Evolutionary conservation across 164 flowering plant species (phyloP), one percentile per base, ranked within the genome.

Genomic region (Echeveria elegans): DNA sequence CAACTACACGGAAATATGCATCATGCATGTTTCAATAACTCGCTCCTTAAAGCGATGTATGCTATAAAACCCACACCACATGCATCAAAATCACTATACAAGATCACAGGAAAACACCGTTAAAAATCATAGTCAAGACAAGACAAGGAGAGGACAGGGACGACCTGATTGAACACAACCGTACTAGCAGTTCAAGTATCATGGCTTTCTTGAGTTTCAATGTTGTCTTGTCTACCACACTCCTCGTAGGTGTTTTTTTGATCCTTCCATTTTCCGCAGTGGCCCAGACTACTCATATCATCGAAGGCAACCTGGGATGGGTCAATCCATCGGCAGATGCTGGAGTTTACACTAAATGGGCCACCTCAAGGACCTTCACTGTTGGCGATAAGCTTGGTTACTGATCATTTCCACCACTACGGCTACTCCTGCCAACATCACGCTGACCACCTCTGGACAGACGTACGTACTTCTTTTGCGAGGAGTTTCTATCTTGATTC

Each of bases 271-370:
- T n/a, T 30, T 60, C 41, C 56, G 68, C 80, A 14, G 38, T 19
- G 47, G 74, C 81, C 5, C 77, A 74, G 36, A 74, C 73, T 0
- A 70, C 68, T 0, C 65, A 77, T 21, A 41, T 30, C 0, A 85
- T 83, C 9, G 85, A 83, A 3, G 75, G 68, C 43, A n/a, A 63
- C 12, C 10, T 67, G 59, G 77, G 77, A 6, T 77, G 80, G 80
- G 29, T 21, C 8, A 29, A 74, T 19, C 80, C 80, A 1, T 19
- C 66, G 0, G 61, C 58, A 8, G 52, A 50, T 19, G 69, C 65
- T 10, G 50, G 37, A 1, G 64, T 68, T 26, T 77, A 77, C n/a
- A n/a, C n/a, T n/a, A n/a, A 69, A 8, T 77, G 80, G 80, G 80
- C 80, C 28, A 61, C 74, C 23, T 6, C 31, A 9, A 45, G 69